Evolutionary conservation across 2,329 filamentous ascomycete genomes (phyloP).

Genomic region (Ophiocordyceps camponoti-floridani): DNA sequence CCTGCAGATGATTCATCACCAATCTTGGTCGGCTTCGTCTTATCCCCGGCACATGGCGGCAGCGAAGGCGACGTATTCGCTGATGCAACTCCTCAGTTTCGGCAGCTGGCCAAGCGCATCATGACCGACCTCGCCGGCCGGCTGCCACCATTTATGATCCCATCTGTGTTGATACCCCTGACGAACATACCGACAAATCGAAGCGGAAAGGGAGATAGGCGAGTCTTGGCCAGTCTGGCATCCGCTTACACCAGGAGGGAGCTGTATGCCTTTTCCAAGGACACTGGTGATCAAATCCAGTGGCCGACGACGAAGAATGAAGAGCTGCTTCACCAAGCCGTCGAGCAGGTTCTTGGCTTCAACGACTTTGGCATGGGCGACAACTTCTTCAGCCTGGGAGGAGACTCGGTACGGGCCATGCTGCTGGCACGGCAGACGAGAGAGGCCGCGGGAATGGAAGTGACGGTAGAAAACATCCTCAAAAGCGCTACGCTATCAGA

Average conservation of each 20-base stretch:
- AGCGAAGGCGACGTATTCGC: not conserved
- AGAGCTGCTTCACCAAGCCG: not conserved
- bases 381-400: constrained; percentile 22
- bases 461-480: constrained; percentile 3
- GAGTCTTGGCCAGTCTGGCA: not conserved
- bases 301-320: not conserved
- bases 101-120: not conserved
- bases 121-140: not conserved
- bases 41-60: not conserved
- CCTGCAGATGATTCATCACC: not conserved
- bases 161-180: constrained; percentile 4
- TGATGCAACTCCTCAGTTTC: not conserved
- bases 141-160: constrained; percentile 9
- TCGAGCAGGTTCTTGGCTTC: not conserved
- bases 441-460: constrained; percentile 2
- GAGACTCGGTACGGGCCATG: constrained; percentile 27
- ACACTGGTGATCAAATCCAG: not conserved
- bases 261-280: not conserved
- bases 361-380: constrained; percentile 11
- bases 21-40: constrained; percentile 1
- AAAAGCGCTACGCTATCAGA: constrained; percentile 1
- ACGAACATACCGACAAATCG: constrained; percentile 3
- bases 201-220: constrained; percentile 8
- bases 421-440: constrained; percentile 18
- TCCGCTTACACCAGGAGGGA: not conserved